Conservation (phyloP, 78 protist genomes). For the Thecamonas trahens region DNA sequence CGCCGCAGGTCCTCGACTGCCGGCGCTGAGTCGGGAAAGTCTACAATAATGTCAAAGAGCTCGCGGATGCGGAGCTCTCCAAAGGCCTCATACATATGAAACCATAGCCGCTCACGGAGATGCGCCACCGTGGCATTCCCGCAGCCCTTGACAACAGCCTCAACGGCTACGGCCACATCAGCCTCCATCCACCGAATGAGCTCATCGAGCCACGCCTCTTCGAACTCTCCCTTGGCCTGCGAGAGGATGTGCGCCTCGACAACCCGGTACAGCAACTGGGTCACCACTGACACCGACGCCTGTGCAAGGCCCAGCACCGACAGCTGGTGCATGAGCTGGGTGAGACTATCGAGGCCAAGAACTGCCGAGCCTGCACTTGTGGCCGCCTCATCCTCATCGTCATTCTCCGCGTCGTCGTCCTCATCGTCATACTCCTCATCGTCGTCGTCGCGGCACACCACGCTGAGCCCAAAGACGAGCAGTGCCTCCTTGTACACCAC, state of each 20-base stretch:
- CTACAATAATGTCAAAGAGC: constrained; percentile 72
- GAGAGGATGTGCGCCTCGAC: too few species aligned
- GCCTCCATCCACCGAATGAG: constrained; percentile 31
- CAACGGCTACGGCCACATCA: constrained; percentile 18
- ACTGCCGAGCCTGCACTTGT: constrained; percentile 25
- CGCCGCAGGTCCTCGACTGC: constrained; percentile 46
- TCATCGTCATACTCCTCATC: constrained; percentile 19
- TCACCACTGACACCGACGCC: constrained; percentile 21
- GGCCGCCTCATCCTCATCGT: constrained; percentile 20
- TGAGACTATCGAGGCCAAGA: constrained; percentile 20
- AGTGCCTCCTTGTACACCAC: too few species aligned
- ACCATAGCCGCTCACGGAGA: constrained; percentile 13
- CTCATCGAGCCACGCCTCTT: background rate
- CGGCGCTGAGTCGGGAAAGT: constrained; percentile 51
- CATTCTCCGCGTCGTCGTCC: background rate
- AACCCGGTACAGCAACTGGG: constrained; percentile 22
- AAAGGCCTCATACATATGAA: constrained; percentile 35
- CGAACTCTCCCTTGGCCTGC: background rate
- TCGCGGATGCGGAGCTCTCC: constrained; percentile 51
- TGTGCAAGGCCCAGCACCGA: constrained; percentile 16
- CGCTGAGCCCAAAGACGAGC: too few species aligned
- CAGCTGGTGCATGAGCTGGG: constrained; percentile 11
- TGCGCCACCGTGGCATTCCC: background rate
- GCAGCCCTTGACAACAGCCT: background rate
- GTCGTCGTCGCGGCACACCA: background rate